These are phyloP conservation scores for Trichoderma sp. DNA, from an alignment of 2,329 filamentous ascomycete genomes.

Conservation along the genomic window DNA sequence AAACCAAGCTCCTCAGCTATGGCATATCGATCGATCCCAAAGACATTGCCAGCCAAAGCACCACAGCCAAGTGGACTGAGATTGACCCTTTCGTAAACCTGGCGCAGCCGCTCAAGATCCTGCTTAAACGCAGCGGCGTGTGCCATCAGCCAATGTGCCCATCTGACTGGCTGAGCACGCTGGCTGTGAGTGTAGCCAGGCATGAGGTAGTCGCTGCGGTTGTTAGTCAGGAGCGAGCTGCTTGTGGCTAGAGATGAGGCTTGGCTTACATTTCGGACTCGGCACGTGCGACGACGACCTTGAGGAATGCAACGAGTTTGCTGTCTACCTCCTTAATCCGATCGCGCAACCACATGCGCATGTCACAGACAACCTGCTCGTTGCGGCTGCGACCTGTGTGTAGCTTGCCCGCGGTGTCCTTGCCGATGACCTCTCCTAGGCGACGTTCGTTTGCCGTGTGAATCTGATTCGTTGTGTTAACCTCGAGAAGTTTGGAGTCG, in stretches of 20 bases:
- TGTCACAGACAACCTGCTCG: constrained; percentile 87
- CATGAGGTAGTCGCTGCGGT: constrained; percentile 66
- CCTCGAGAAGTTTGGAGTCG: background rate
- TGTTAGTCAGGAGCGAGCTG: background rate
- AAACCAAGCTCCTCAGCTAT: constrained; percentile 84
- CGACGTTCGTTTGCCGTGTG: constrained; percentile 69
- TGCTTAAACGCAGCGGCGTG: background rate
- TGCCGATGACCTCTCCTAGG: constrained; percentile 82
- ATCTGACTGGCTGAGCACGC: constrained; percentile 77
- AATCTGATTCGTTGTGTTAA: constrained; percentile 43
- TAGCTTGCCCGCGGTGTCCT: constrained; percentile 81
- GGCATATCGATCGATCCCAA: constrained; percentile 74
- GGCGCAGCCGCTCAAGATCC: constrained; percentile 2
- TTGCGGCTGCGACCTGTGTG: constrained; percentile 88
- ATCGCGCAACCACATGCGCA: constrained; percentile 78
- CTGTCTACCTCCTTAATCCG: constrained; percentile 70
- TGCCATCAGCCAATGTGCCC: constrained; percentile 66
- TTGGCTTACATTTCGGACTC: constrained; percentile 63
- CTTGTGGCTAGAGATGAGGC: background rate
- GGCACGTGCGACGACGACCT: constrained; percentile 68
- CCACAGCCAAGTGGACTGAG: constrained; percentile 71
- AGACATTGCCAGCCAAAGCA: constrained; percentile 80
- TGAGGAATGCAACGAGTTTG: constrained; percentile 69
- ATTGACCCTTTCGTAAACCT: constrained; percentile 68
- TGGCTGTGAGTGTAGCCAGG: constrained; percentile 89